Conservation (phyloP, 805 yeast genomes). For the Metschnikowia matae region DNA sequence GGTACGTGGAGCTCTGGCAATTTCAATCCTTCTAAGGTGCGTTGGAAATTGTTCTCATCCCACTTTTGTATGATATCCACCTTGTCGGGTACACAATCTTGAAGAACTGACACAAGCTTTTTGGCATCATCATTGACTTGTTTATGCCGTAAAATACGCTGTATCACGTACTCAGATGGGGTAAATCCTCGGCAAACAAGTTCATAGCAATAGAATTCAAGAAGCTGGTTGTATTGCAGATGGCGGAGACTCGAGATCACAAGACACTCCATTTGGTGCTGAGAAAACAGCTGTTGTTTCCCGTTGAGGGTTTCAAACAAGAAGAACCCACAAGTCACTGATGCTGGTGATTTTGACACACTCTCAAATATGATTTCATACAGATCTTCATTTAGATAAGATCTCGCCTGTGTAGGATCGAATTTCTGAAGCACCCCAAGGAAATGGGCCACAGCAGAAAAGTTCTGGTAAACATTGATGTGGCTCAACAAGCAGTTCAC, state of each 20-base stretch:
- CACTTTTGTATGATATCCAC: background rate
- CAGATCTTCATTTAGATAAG: constrained; percentile 19
- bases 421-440: constrained; percentile 23
- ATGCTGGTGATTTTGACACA: constrained; percentile 25
- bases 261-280: constrained; percentile 11
- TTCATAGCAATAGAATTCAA: constrained; percentile 8
- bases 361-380: constrained; percentile 24
- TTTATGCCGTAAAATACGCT: background rate
- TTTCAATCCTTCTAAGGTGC: background rate
- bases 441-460: constrained; percentile 27
- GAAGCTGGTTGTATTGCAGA: constrained; percentile 6
- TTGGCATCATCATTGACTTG: background rate
- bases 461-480: constrained; percentile 31
- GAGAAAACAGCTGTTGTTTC: constrained; percentile 7
- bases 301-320: constrained; percentile 22
- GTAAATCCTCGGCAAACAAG: background rate
- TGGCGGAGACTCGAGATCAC: constrained; percentile 16
- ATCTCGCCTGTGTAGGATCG: background rate
- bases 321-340: constrained; percentile 24
- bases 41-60: background rate
- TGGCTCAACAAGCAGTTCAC: constrained; percentile 37
- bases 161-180: background rate
- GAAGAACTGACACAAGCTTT: background rate
- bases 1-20: constrained; percentile 13
- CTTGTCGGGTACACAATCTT: background rate